Evolutionary conservation across 305 asterid species (phyloP), one percentile per base, ranked within the genome.

Genomic region (Fraxinus albicans): DNA sequence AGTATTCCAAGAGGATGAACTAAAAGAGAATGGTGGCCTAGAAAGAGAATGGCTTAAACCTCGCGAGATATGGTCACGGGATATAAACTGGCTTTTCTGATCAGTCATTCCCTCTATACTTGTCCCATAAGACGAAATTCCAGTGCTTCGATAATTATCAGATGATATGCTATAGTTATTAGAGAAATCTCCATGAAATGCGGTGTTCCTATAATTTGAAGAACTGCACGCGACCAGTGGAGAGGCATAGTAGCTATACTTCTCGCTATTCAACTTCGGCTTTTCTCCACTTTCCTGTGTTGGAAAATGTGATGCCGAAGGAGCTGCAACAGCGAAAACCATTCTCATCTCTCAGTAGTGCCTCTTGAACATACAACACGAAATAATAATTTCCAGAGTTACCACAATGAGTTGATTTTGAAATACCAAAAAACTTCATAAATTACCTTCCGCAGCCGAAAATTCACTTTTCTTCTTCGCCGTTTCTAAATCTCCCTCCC

Each of bases 401-500:
- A 65, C 79, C 73, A 31, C 76, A 76, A 15, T 47, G 78, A 76
- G 78, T 77, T 29, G 86, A 84, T 76, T 80, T 78, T 81, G 58
- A 44, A 77, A 73, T 42, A 78, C 85, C 83, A 87, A 78, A 73
- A n/a, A 50, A 8, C 36, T 40, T 53, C 27, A 78, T 6, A 35
- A 73, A 69, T 86, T 92, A 96, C 98, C 98, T 94, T 91, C 87
- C 77, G 80, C 83, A 33, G 79, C 87, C 77, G 81, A 75, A 58
- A 76, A 81, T 82, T 86, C 88, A 80, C 83, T 74, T 84, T 84
- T 86, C 86, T 86, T 78, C 74, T 77, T 77, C 35, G 80, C 86
- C 65, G 88, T 87, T 86, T 85, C 93, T 79, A 78, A 76, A 72
- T 23, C 72, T 77, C 89, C 93, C 77, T 87, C 91, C 67, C 83